A percentile compares a stretch with the other conserved stretches of the same genome.
These are phyloP conservation scores for Apiospora phragmitis DNA, from an alignment of 2,329 filamentous ascomycete genomes.

Conservation along the genomic window DNA sequence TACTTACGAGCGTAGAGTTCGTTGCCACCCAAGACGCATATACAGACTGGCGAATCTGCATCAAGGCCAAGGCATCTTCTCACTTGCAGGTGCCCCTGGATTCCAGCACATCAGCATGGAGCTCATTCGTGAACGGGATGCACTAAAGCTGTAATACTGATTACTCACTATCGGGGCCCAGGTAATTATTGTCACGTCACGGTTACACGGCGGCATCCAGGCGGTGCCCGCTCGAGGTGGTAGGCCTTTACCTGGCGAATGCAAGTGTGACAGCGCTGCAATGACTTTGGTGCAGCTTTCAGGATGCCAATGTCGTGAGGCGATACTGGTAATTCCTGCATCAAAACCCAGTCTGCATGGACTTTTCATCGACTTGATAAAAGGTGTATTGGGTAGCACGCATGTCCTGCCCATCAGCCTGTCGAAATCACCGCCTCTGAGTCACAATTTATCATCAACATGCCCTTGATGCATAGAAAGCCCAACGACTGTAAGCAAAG, in stretches of 20 bases:
- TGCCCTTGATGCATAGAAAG: neutral
- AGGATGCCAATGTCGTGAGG: neutral
- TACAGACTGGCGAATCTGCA: neutral
- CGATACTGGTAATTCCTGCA: neutral
- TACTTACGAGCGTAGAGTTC: neutral
- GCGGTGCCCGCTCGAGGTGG: neutral
- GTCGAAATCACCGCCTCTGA: neutral
- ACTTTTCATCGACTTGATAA: neutral
- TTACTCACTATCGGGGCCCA: neutral
- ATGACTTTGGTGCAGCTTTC: neutral
- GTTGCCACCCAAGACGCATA: neutral
- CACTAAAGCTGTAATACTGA: neutral
- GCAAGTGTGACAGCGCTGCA: slow-evolving; percentile 1
- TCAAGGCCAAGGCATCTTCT: neutral
- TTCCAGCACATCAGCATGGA: neutral
- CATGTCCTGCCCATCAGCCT: neutral
- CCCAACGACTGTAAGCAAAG: neutral
- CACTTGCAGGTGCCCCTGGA: neutral
- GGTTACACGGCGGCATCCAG: neutral
- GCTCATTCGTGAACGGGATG: neutral
- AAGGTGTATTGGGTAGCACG: neutral
- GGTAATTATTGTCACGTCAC: slow-evolving; percentile 1
- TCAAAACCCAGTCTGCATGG: neutral
- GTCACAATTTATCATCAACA: neutral
- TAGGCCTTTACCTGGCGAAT: neutral